Evolutionary conservation across 1,284 basidiomycete genomes (phyloP), one percentile per base, ranked within the genome.

Genomic region (Macrocybe sp.): DNA sequence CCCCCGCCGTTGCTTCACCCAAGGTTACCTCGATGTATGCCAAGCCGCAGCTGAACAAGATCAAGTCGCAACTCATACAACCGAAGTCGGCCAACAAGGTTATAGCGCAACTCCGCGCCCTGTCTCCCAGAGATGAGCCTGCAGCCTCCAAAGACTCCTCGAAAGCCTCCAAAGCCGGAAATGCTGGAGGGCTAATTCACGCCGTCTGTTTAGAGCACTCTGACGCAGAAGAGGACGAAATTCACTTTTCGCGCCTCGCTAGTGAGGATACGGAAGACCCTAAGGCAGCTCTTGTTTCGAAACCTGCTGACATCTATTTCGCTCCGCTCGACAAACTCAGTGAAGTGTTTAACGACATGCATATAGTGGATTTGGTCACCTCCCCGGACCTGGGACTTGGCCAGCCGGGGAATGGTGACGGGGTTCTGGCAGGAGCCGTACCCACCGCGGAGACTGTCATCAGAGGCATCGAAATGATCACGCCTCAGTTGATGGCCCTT

Each of bases 401-500:
- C 11, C 72, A 79, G 50, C 72, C 81, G 12, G 78, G 66, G 11
- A 71, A 74, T 50, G 74, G 70, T 3, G 60, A 68, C 7, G 86
- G 88, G 3, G 60, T 88, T 14, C 68, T 90, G 22, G 76, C 83
- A 11, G 88, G 88, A 7, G 78, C 86, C 6, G 61, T 90, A 6
- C 89, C 88, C 2, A 87, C 83, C 1, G 75, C 87, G 4, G 79
- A 80, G 62, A 80, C 85, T 0, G 73, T 91, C 29, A 65, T 86
- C 30, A 69, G 79, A 7, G 88, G 88, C 4, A 67, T 87, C 11
- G 68, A 78, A 53, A 72, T 83, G 59, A 76, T 90, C 40, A 89
- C 86, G 0, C 85, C 86, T 0, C 76, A 88, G 58, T 70, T 91
- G 33, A 76, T 91, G 79, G 79, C 83, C 0, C 63, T 91, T 29